Evolutionary conservation across 352 stramenopile species (phyloP), one percentile per base, ranked within the genome.

Genomic region (Phytophthora pseudosyringae): DNA sequence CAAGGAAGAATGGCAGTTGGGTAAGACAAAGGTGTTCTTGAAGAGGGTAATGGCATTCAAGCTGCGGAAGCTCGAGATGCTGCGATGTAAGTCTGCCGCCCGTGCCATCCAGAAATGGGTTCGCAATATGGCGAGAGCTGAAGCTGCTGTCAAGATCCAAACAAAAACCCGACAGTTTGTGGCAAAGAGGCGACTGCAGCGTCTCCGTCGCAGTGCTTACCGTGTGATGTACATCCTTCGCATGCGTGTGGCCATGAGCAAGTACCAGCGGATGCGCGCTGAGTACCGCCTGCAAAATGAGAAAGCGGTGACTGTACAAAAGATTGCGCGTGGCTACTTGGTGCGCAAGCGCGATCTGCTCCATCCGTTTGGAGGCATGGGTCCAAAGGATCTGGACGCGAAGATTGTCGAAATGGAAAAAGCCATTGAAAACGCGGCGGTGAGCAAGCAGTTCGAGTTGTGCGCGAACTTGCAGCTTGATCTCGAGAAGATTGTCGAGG

Each of bases 1-100:
- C 1, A 96, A 97, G 67, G 89, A 96, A 31, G 80, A 97, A 49
- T 97, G 89, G 89, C 89, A 97, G 51, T 67, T 97, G 18, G 89
- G 89, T 0, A 94, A 91, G 51, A 94, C 85, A 5, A 97, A 97
- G 60, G 86, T 97, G 9, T 97, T 97, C 47, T 53, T 97, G 28
- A 95, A 95, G 59, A 69, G 89, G 44, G 73, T 60, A 1, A 79
- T 97, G 21, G 85, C 89, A 1, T 80, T 92, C 47, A 97, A 97
- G 64, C 51, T 95, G 21, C 82, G 86, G 15, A 91, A 93, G 46
- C 71, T 97, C 6, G 84, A 97, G 47, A 71, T 89, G 11, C 50
- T 97, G 44, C 87, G 89, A 1, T 88, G 87, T 51, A 94, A 95
- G 58, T 88, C 86, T n/a, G 87, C 89, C 4, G 89, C 88, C 0